Base-by-base conservation (phyloP, 768 basidiomycete species). In the Rhodotorula diobovata region DNA sequence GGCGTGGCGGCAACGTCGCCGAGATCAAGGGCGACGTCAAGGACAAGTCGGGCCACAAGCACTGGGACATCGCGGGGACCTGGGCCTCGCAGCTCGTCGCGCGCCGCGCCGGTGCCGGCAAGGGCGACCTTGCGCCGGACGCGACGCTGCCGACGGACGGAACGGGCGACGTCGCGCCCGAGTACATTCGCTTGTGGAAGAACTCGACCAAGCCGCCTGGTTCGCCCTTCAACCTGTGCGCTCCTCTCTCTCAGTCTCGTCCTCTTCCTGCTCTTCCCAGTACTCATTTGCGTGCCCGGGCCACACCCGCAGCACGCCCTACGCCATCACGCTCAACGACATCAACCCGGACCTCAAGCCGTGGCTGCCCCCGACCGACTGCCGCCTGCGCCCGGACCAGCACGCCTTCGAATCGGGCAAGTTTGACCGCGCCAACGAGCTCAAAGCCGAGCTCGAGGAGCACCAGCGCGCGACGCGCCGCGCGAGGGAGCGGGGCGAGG, bases 71-170 rank as follows among this genome's bases (percentile, higher is more conserved):
- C 59, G 93, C 93, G 0, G 94, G 94, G 10, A 86, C 93, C 4
- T 98, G 94, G 95, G 93, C 91, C 78, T 90, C 90, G 55, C 94
- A 97, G 78, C 87, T 98, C 46, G 88, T 98, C 63, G 92, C 92
- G 30, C 86, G 91, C 18, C 85, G 86, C 32, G 85, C 86, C 15
- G 89, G 89, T 18, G 83, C 84, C 5, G 82, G 85, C 16, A 80
- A 80, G 53, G 87, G 86, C 20, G 83, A 82, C 53, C 83, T 93
- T 21, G 84, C 88, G 65, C 93, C 93, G 0, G 91, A 94, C 76
- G 85, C 87, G 39, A 78, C 84, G 6, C 81, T 91, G 57, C 77
- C 78, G 21, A 80, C 82, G 23, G 82, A 43, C 82, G 84, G 37
- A 66, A 77, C 50, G 81, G 84, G 46, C 70, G 78, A 59, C 81